Conservation (phyloP, 1,139 yeast genomes). For the Yamadazyma siamensis region DNA sequence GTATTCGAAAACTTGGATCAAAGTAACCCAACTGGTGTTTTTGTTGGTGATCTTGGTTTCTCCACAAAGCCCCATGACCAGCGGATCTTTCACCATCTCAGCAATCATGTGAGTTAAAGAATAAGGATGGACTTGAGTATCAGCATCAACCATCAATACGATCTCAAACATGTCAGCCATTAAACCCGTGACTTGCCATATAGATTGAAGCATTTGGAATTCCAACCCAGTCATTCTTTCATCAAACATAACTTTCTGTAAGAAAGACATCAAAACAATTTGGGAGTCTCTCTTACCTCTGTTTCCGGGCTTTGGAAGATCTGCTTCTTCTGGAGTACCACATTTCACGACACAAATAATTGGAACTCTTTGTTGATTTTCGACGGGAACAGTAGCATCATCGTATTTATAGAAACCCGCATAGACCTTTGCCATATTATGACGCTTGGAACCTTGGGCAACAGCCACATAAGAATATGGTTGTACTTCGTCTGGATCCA, state of each 20-base stretch:
- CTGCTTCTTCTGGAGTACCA: slow-evolving; percentile 84
- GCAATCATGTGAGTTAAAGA: slow-evolving; percentile 91
- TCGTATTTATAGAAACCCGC: slow-evolving; percentile 88
- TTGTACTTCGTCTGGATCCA: slow-evolving; percentile 68
- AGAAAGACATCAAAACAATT: slow-evolving; percentile 86
- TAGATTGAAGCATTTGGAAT: slow-evolving; percentile 70
- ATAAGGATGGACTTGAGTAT: slow-evolving; percentile 88
- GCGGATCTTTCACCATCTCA: slow-evolving; percentile 87
- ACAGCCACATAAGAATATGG: slow-evolving; percentile 91
- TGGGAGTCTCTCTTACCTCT: slow-evolving; percentile 98
- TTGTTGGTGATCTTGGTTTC: slow-evolving; percentile 95
- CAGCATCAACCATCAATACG: slow-evolving; percentile 95
- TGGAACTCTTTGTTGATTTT: slow-evolving; percentile 88
- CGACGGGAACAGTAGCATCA: slow-evolving; percentile 66
- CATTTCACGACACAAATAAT: slow-evolving; percentile 81
- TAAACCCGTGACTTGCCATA: slow-evolving; percentile 85
- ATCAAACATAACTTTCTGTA: slow-evolving; percentile 88
- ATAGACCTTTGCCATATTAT: slow-evolving; percentile 94
- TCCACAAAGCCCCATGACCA: slow-evolving; percentile 94
- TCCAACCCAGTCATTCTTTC: slow-evolving; percentile 97
- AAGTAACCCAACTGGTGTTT: slow-evolving; percentile 84
- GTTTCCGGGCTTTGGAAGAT: slow-evolving; percentile 88
- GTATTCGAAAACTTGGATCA: slow-evolving; percentile 94
- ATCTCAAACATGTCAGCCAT: slow-evolving; percentile 86
- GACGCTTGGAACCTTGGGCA: slow-evolving; percentile 88